phyloP scores from a whole-genome alignment of 257 asterid species.

The Jacaranda copaia region DNA sequence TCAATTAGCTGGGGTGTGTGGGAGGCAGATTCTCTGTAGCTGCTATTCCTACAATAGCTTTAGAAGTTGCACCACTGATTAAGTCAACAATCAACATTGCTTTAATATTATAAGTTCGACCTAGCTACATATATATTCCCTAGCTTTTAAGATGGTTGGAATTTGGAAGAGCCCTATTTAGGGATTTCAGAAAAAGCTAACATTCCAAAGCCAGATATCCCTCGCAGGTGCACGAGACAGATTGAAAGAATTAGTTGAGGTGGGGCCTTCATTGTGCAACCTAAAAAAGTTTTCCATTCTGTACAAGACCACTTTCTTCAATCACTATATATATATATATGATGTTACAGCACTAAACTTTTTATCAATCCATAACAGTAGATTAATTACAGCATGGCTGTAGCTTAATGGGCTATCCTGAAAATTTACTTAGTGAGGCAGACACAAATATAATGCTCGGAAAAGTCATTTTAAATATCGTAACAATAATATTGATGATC shows the following conservation, averaged over 20 bases:
- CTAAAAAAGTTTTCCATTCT: not conserved
- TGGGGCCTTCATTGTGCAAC: constrained; percentile 34
- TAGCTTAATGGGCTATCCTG: too few relatives aligned
- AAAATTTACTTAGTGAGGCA: too few relatives aligned
- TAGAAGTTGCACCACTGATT: not conserved
- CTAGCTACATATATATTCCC: not conserved
- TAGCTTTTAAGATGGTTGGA: not conserved
- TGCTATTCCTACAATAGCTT: not conserved
- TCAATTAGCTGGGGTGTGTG: not conserved
- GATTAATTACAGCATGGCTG: too few relatives aligned
- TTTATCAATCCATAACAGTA: constrained; percentile 9
- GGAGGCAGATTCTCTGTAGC: constrained; percentile 24
- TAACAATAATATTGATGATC: too few relatives aligned
- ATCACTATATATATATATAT: constrained; percentile 30
- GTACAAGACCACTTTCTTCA: constrained; percentile 41
- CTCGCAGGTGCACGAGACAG: not conserved
- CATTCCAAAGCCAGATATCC: constrained; percentile 23
- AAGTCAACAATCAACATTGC: constrained; percentile 11
- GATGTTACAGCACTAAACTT: constrained; percentile 46
- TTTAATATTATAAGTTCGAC: not conserved
- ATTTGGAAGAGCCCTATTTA: not conserved
- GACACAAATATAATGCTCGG: too few relatives aligned
- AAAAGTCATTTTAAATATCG: too few relatives aligned
- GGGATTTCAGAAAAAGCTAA: not conserved
- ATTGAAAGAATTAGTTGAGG: constrained; percentile 30